A percentile compares a stretch with the other conserved stretches of the same genome.
These are phyloP conservation scores for Lophium mytilinum DNA, from an alignment of 495 filamentous ascomycete genomes.

Conservation along the genomic window DNA sequence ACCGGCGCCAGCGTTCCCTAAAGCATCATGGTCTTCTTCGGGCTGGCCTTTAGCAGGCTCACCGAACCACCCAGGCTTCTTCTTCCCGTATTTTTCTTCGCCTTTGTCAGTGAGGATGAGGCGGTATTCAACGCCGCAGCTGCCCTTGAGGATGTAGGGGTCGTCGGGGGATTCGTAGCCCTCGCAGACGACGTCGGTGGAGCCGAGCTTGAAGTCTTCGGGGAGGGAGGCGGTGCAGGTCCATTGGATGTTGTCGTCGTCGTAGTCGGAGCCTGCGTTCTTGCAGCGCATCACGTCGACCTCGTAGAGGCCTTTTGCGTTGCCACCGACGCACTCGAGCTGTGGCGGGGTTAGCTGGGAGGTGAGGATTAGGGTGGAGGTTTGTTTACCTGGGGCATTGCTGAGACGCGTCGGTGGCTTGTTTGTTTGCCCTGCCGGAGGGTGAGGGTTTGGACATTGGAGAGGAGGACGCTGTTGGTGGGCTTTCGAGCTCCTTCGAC, in stretches of 20 bases:
- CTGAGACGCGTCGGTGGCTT: constrained; percentile 61
- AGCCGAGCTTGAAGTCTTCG: constrained; percentile 75
- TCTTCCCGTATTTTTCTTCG: constrained; percentile 51
- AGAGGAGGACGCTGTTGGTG: constrained; percentile 62
- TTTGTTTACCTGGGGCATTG: constrained; percentile 57
- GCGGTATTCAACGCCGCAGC: constrained; percentile 88
- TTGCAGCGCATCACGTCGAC: constrained; percentile 80
- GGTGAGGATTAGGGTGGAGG: not conserved
- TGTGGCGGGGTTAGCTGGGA: constrained; percentile 24
- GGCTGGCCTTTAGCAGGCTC: constrained; percentile 15
- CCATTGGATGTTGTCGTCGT: constrained; percentile 61
- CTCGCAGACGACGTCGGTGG: constrained; percentile 88
- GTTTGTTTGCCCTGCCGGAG: constrained; percentile 57
- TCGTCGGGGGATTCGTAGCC: constrained; percentile 72
- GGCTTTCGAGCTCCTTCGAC: constrained; percentile 34
- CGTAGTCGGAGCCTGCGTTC: constrained; percentile 57
- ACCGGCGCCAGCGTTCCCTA: constrained; percentile 7
- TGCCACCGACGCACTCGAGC: constrained; percentile 70
- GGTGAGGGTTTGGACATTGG: constrained; percentile 69
- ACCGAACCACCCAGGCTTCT: constrained; percentile 14
- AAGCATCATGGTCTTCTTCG: constrained; percentile 1
- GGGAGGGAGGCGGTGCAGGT: constrained; percentile 76
- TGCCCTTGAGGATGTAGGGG: constrained; percentile 75
- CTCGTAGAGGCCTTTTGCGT: constrained; percentile 52
- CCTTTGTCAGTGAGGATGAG: constrained; percentile 75